Evolutionary conservation across 306 rosid species (phyloP), one percentile per base, ranked within the genome.

Genomic region (Prunus padus): DNA sequence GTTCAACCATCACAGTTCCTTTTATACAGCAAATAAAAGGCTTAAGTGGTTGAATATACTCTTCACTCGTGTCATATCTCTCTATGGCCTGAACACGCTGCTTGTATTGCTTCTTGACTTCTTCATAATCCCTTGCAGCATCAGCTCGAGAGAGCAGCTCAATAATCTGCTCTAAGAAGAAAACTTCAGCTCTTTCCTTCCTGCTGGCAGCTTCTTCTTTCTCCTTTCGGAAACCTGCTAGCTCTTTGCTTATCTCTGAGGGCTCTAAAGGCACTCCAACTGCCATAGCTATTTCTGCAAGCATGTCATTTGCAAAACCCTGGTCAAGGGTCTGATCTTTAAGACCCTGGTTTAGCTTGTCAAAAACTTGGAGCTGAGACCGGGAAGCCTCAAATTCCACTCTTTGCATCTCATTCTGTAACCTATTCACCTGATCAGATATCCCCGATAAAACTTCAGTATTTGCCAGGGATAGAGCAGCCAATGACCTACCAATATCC

Each of bases 181-280:
- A 45, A 56, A 79, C 90, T 68, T 92, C 96, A 22, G 89, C 92
- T 64, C 90, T 85, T 78, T 90, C 96, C 78, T 92, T 92, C 67
- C 83, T 64, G 76, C 66, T 44, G 2, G 89, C 85, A 64, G 96
- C 97, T 75, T 90, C 97, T 81, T 92, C 96, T 67, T 88, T 90
- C 67, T 92, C 97, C 82, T 54, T 88, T 82, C 84, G 84, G 81
- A 92, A 76, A 86, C 92, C 84, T 30, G 87, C 93, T 54, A 92
- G 76, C 87, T 92, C 97, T 75, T 87, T 90, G 84, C 96, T 73
- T 80, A 92, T 92, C 88, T 81, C 89, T 0, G 86, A 82, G n/a
- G 97, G 96, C 67, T 88, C 96, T 37, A 92, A 78, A 0, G 93
- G 93, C 52, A 92, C 96, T n/a, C 97, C 97, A 80, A 90, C 97